Percentiles rank a stretch among this genome's conserved stretches.
phyloP scores from a whole-genome alignment of 352 stramenopile genomes.

The Globisporangium radiosum region DNA sequence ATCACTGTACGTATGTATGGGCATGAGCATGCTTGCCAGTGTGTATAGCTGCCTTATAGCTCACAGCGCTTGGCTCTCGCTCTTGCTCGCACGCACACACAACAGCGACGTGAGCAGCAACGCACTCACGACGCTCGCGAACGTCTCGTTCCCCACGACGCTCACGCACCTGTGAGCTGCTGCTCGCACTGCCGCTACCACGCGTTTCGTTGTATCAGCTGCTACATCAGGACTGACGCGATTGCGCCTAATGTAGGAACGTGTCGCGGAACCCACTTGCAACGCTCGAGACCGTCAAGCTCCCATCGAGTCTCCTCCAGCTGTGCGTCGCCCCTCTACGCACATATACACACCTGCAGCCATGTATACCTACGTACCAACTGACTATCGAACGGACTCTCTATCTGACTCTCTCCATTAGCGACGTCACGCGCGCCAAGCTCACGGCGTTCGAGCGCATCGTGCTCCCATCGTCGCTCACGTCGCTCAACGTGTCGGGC shows the following conservation, averaged over 20 bases:
- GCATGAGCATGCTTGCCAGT: too few species aligned
- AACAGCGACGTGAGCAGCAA: conserved; percentile 6
- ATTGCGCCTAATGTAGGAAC: conserved; percentile 14
- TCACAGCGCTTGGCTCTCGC: background rate
- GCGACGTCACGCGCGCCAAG: conserved; percentile 17
- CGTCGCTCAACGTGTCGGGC: conserved; percentile 25
- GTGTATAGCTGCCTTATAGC: too few species aligned
- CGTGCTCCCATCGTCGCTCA: conserved; percentile 22
- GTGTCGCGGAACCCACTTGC: conserved; percentile 29
- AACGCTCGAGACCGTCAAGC: conserved; percentile 16
- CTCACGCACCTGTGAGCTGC: conserved; percentile 4
- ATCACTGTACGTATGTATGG: conserved; percentile 18
- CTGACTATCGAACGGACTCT: background rate
- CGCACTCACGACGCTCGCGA: conserved; percentile 3
- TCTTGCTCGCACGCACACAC: background rate
- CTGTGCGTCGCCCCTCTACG: conserved; percentile 16
- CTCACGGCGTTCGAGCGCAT: conserved; percentile 26
- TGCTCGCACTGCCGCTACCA: background rate
- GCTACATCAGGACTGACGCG: too few species aligned
- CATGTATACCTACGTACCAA: conserved; percentile 14
- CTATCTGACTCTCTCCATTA: background rate
- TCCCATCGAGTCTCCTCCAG: conserved; percentile 21
- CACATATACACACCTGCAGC: conserved; percentile 2
- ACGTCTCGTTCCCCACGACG: conserved; percentile 1
- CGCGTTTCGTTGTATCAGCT: too few species aligned